Evolutionary conservation across 228 moss, liverwort and hornwort species (phyloP).

Genomic region (Sphagnum fallax): DNA sequence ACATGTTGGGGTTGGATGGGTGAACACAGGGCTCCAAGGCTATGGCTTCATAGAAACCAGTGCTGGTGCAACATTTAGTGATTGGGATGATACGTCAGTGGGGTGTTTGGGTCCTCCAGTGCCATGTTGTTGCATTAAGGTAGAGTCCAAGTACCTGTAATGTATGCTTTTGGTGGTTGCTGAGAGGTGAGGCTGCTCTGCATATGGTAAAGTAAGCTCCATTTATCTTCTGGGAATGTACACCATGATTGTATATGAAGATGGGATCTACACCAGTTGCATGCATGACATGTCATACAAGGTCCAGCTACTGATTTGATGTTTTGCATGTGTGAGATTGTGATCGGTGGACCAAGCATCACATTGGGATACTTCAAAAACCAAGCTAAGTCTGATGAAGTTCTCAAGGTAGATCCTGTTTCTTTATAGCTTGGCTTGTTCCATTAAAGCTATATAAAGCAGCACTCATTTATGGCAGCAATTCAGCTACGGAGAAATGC

Average conservation of each 20-base stretch:
- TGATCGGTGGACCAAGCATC: slow-evolving; percentile 83
- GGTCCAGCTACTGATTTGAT: too few relatives aligned
- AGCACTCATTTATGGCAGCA: too few relatives aligned
- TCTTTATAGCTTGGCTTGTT: too few relatives aligned
- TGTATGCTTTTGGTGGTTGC: too few relatives aligned
- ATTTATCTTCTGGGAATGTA: too few relatives aligned
- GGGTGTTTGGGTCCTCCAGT: slow-evolving; percentile 93
- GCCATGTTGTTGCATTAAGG: slow-evolving; percentile 68
- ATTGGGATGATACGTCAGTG: slow-evolving; percentile 75
- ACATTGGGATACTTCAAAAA: slow-evolving; percentile 91
- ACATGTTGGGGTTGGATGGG: slow-evolving; percentile 2
- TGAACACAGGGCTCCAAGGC: slow-evolving; percentile 67
- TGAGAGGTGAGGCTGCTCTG: too few relatives aligned
- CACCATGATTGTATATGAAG: too few relatives aligned
- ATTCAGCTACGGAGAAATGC: too few relatives aligned
- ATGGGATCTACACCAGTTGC: too few relatives aligned
- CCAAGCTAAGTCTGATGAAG: slow-evolving; percentile 73
- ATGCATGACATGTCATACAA: too few relatives aligned
- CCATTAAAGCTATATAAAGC: too few relatives aligned
- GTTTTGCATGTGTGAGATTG: slow-evolving; percentile 34
- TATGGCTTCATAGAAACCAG: slow-evolving; percentile 97
- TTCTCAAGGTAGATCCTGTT: slow-evolving; percentile 47
- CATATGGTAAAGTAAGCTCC: too few relatives aligned
- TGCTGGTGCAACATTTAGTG: slow-evolving; percentile 87
- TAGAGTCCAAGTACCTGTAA: neutral